Evolutionary conservation across 2,329 filamentous ascomycete species (phyloP).

Genomic region (Beauveria caledonica): DNA sequence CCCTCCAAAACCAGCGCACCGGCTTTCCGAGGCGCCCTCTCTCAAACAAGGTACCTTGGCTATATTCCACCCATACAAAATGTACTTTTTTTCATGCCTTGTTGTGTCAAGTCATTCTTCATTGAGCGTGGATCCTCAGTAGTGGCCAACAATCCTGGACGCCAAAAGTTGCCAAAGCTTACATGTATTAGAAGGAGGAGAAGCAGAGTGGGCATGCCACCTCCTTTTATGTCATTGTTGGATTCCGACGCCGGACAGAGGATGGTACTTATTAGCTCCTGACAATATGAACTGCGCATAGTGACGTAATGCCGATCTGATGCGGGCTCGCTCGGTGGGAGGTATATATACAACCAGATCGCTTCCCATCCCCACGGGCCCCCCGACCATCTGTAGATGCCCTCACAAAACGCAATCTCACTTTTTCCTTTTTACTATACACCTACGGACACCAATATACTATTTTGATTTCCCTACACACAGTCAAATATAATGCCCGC

Average conservation of each 20-base stretch:
- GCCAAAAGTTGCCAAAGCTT: constrained; percentile 1
- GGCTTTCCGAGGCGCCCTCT: constrained; percentile 2
- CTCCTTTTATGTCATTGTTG: background rate
- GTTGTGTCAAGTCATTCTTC: background rate
- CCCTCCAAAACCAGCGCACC: background rate
- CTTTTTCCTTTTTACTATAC: background rate
- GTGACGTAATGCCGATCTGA: background rate
- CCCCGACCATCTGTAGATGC: constrained; percentile 17
- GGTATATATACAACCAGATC: constrained; percentile 14
- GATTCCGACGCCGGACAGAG: background rate
- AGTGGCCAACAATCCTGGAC: constrained; percentile 1
- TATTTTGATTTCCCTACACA: background rate
- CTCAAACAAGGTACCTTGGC: background rate
- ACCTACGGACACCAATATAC: too few species aligned
- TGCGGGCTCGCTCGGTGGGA: background rate
- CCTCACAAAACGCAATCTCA: background rate
- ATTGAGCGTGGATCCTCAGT: constrained; percentile 2
- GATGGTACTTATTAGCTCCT: background rate
- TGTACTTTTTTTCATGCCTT: background rate
- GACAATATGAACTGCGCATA: background rate
- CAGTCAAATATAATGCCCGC: background rate
- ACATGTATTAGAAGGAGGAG: background rate
- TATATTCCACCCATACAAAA: background rate
- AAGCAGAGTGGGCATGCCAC: background rate
- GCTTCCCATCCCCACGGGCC: constrained; percentile 12